Conservation (phyloP, 352 stramenopile species). For the Phytopythium kandeliae region DNA sequence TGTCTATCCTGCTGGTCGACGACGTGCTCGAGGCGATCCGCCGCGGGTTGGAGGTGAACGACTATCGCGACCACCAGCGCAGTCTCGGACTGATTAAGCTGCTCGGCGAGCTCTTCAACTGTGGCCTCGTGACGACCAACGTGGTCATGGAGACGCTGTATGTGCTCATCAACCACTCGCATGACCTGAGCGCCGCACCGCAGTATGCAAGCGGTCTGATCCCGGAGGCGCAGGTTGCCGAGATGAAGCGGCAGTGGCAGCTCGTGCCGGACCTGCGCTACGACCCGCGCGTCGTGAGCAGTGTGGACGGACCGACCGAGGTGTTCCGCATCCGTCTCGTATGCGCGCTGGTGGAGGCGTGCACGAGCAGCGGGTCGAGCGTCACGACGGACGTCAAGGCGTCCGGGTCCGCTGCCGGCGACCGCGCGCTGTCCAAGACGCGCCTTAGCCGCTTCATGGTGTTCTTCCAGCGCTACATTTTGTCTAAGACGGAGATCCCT, state of each 20-base stretch:
- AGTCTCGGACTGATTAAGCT: conserved; percentile 91
- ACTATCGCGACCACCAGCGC: conserved; percentile 91
- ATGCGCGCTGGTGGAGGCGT: conserved; percentile 91
- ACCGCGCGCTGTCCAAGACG: conserved; percentile 78
- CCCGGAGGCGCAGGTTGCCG: conserved; percentile 28
- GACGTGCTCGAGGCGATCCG: conserved; percentile 91
- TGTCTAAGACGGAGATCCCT: conserved; percentile 92
- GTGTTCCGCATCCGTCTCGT: conserved; percentile 94
- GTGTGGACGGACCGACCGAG: conserved; percentile 88
- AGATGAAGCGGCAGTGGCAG: conserved; percentile 57
- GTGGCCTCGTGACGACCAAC: conserved; percentile 86
- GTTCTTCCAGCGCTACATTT: conserved; percentile 96
- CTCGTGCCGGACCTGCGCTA: conserved; percentile 76
- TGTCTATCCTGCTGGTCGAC: conserved; percentile 91
- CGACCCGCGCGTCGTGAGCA: conserved; percentile 84
- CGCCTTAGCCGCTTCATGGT: conserved; percentile 89
- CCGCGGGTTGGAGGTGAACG: conserved; percentile 84
- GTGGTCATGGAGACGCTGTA: conserved; percentile 94
- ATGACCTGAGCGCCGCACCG: conserved; percentile 83
- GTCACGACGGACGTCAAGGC: not conserved
- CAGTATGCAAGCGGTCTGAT: conserved; percentile 40
- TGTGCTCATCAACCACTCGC: conserved; percentile 93
- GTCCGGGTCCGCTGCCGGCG: conserved; percentile 34
- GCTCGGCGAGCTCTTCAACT: conserved; percentile 93
- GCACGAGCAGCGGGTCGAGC: conserved; percentile 25